Base-by-base conservation (phyloP, 176 grass and related monocot genomes). In the Tuctoria greenei region DNA sequence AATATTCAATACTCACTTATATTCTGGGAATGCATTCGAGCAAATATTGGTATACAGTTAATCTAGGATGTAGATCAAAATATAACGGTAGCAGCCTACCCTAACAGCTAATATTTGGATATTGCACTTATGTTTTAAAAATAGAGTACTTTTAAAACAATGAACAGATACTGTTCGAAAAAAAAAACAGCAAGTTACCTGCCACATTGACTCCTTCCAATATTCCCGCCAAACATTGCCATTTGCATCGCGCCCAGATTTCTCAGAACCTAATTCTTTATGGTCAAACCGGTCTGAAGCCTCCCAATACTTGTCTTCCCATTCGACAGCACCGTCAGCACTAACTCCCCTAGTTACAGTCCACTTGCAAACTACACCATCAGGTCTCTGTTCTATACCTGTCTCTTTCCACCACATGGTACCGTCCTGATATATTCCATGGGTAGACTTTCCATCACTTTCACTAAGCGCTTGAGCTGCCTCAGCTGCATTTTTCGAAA, bases 281-380 rank as follows among this genome's bases (percentile, higher is more conserved):
- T 92, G 86, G 83, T 95, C 89, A 64, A 86, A 95, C 74, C 69
- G 71, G 74, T 99, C 95, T 46, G 95, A 91, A 64, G 95, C 95
- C 79, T 99, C 95, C 95, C 95, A 99, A 69, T 92, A 99, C 61
- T 99, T 99, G 59, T 99, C 95, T 79, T 95, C 91, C 77, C 85
- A 99, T 86, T 99, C 95, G 23, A 99, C 82, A 83, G 76, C 79
- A 40, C 78, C 91, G 73, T 99, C 95, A 77, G 89, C 85, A 79
- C 88, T 92, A 74, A 99, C 95, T 64, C 95, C 95, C 66, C 91
- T 90, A 27, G 81, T 88, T 43, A 99, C 74, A 24, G 89, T 98
- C 95, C 95, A 98, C 75, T 90, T 98, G 78, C 91, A 93, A 82
- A 82, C 40, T 72, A 98, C 91, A 57, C 91, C 95, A 74, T 85